Evolutionary conservation across 352 stramenopile genomes (phyloP).

Genomic region (Pythium angustatum): DNA sequence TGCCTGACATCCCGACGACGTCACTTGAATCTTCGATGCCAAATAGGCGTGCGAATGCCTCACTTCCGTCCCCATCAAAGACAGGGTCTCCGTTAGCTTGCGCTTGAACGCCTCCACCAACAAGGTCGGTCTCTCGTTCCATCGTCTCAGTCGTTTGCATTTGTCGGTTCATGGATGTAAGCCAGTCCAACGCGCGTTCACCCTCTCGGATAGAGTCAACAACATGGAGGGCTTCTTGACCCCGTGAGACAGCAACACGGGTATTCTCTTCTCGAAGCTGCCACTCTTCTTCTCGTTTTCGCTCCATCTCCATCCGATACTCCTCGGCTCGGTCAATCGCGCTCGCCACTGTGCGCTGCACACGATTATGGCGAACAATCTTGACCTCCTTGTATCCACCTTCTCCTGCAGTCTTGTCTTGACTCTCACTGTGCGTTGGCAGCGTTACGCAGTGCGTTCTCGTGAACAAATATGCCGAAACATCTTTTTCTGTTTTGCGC

Average conservation of each 20-base stretch:
- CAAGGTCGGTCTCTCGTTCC: not conserved
- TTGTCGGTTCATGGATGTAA: slow-evolving; percentile 51
- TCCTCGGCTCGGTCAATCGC: slow-evolving; percentile 45
- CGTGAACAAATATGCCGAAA: slow-evolving; percentile 55
- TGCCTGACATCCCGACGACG: not conserved
- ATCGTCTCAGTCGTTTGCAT: slow-evolving; percentile 26
- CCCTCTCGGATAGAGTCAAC: slow-evolving; percentile 39
- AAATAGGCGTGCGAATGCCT: slow-evolving; percentile 50
- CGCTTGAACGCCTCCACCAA: not conserved
- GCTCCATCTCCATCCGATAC: slow-evolving; percentile 44
- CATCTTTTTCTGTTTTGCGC: slow-evolving; percentile 40
- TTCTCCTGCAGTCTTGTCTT: not conserved
- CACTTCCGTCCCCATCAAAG: slow-evolving; percentile 29
- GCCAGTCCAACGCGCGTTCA: slow-evolving; percentile 51
- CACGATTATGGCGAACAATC: slow-evolving; percentile 57
- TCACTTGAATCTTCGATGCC: slow-evolving; percentile 35
- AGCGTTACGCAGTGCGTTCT: slow-evolving; percentile 45
- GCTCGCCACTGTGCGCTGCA: slow-evolving; percentile 34
- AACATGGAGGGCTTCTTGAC: slow-evolving; percentile 35
- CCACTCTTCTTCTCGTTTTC: slow-evolving; percentile 39
- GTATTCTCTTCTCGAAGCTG: slow-evolving; percentile 37
- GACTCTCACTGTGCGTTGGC: not conserved
- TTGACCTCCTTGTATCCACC: slow-evolving; percentile 34
- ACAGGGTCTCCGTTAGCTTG: not conserved
- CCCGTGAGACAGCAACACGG: slow-evolving; percentile 40